phyloP scores from a whole-genome alignment of 495 filamentous ascomycete species.

The Hypoxylon rickii region DNA sequence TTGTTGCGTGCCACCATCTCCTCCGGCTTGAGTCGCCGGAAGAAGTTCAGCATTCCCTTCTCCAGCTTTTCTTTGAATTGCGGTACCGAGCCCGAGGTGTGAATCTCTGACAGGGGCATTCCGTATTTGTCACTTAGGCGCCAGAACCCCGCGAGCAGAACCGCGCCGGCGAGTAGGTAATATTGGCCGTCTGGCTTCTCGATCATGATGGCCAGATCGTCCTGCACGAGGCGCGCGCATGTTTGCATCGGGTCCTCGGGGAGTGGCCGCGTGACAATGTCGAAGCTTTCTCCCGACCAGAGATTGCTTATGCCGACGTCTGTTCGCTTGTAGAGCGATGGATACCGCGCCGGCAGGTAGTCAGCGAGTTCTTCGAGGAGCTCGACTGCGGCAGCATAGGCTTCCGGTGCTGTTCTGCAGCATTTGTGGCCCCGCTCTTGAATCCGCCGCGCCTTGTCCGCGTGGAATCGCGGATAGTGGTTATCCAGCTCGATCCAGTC shows the following conservation, averaged over 20 bases:
- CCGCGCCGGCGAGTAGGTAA: slow-evolving; percentile 78
- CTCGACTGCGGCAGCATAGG: slow-evolving; percentile 77
- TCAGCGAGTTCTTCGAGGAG: slow-evolving; percentile 74
- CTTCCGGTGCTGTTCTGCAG: slow-evolving; percentile 72
- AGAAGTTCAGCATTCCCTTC: slow-evolving; percentile 83
- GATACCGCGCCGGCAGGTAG: slow-evolving; percentile 84
- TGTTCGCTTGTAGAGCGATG: slow-evolving; percentile 70
- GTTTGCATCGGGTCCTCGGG: slow-evolving; percentile 83
- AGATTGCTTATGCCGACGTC: slow-evolving; percentile 70
- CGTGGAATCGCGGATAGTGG: slow-evolving; percentile 76
- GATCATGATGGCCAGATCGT: slow-evolving; percentile 88
- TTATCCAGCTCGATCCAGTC: slow-evolving; percentile 93
- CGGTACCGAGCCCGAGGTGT: slow-evolving; percentile 81
- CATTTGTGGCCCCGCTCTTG: slow-evolving; percentile 71
- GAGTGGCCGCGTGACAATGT: slow-evolving; percentile 68
- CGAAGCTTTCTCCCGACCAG: slow-evolving; percentile 72
- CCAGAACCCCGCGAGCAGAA: slow-evolving; percentile 88
- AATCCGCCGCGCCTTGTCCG: slow-evolving; percentile 73
- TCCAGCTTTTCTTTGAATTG: slow-evolving; percentile 76
- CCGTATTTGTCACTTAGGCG: slow-evolving; percentile 82
- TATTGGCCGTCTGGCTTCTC: slow-evolving; percentile 80
- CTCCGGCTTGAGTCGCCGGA: slow-evolving; percentile 66
- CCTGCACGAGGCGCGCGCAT: slow-evolving; percentile 74
- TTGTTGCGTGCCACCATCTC: slow-evolving; percentile 66
- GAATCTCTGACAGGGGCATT: slow-evolving; percentile 83